A percentile compares a stretch with the other conserved stretches of the same genome.
phyloP scores from a whole-genome alignment of 495 filamentous ascomycete genomes.

The Trichoderma reesei region DNA sequence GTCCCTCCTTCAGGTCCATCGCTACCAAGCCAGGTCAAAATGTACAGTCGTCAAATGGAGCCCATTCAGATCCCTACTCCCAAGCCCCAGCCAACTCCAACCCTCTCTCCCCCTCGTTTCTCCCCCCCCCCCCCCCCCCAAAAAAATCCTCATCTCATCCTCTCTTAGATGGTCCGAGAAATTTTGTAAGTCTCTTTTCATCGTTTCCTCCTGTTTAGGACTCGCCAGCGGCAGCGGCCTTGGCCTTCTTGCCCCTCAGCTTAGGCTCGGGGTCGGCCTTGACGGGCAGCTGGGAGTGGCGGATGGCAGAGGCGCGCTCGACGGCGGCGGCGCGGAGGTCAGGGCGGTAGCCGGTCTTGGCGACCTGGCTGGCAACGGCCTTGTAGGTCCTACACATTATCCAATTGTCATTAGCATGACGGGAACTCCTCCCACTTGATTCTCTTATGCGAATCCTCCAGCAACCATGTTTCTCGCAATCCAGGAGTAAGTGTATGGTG shows the following conservation, averaged over 20 bases:
- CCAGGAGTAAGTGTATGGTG: background rate
- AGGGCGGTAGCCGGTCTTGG: conserved; percentile 73
- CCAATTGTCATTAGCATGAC: conserved; percentile 10
- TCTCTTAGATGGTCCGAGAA: background rate
- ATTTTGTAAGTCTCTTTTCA: background rate
- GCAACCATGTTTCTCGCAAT: no score
- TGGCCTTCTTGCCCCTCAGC: conserved; percentile 72
- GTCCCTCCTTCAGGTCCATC: background rate
- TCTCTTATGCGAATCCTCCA: no score
- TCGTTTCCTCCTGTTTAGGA: conserved; percentile 10
- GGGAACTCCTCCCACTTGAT: background rate
- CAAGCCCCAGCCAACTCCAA: conserved; percentile 5
- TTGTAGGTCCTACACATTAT: conserved; percentile 64
- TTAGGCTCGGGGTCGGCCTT: conserved; percentile 67
- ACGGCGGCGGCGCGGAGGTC: conserved; percentile 83
- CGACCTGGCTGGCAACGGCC: conserved; percentile 65
- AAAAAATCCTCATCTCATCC: conserved; percentile 10
- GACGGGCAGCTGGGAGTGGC: conserved; percentile 62
- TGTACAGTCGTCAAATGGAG: background rate
- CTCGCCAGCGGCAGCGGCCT: conserved; percentile 47
- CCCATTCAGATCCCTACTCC: conserved; percentile 1
- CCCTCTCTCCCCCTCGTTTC: background rate
- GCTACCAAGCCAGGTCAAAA: background rate
- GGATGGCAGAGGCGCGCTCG: conserved; percentile 79
- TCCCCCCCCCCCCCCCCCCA: no score